phyloP scores from a whole-genome alignment of 129 eudicot species.

The Flaveria bidentis region DNA sequence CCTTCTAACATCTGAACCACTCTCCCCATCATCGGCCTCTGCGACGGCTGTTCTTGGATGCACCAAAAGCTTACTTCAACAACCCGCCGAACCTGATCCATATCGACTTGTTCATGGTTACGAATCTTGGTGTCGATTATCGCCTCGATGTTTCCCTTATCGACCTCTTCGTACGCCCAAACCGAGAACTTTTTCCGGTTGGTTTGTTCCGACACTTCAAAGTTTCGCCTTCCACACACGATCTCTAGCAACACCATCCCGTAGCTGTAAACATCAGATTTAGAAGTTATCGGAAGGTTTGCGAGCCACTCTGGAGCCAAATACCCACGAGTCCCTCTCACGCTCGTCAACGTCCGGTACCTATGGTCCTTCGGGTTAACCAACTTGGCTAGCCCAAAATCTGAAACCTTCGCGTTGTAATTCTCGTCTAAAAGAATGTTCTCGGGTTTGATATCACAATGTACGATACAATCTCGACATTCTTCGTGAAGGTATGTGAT shows the following conservation, averaged over 20 bases:
- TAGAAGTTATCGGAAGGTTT: constrained; percentile 80
- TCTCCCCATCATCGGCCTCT: constrained; percentile 91
- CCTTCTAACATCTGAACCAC: constrained; percentile 97
- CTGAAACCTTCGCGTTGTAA: constrained; percentile 71
- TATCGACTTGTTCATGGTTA: constrained; percentile 43
- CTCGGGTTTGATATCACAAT: constrained; percentile 90
- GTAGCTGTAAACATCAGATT: constrained; percentile 74
- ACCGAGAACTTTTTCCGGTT: constrained; percentile 63
- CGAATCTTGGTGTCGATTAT: constrained; percentile 56
- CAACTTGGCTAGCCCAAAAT: constrained; percentile 82
- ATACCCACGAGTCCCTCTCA: constrained; percentile 92
- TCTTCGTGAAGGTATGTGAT: constrained; percentile 91
- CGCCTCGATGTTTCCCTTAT: constrained; percentile 55
- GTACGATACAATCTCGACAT: constrained; percentile 89
- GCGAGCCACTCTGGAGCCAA: constrained; percentile 97
- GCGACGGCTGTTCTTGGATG: constrained; percentile 86
- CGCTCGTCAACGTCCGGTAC: constrained; percentile 72
- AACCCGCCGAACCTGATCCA: constrained; percentile 65
- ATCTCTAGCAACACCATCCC: constrained; percentile 96
- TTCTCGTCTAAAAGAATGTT: constrained; percentile 85
- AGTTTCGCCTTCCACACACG: constrained; percentile 91
- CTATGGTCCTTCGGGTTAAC: constrained; percentile 79
- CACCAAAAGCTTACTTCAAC: constrained; percentile 87
- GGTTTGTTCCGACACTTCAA: constrained; percentile 67
- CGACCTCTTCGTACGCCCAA: constrained; percentile 91